These are phyloP conservation scores for Rhynchosporium secalis DNA, from an alignment of 2,329 filamentous ascomycete species.

Conservation along the genomic window DNA sequence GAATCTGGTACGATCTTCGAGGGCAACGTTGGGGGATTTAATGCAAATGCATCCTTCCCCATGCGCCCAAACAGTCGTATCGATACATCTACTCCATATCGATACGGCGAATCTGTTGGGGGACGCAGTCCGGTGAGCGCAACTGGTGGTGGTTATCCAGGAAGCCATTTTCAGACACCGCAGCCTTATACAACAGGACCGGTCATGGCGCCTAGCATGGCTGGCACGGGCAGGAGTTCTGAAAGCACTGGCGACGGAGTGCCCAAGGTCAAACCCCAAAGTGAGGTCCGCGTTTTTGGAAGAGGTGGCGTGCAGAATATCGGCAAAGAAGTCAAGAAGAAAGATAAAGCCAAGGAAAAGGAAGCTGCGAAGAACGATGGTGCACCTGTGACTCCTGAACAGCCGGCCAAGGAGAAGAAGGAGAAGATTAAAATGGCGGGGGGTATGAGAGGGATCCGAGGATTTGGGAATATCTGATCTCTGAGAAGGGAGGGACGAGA, in stretches of 20 bases:
- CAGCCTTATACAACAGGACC: slow-evolving; percentile 12
- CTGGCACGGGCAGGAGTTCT: slow-evolving; percentile 2
- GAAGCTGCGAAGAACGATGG: slow-evolving; percentile 22
- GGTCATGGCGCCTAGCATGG: background rate
- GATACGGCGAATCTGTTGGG: background rate
- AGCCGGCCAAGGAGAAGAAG: slow-evolving; percentile 17
- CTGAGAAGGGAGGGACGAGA: background rate
- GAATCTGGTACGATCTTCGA: slow-evolving; percentile 11
- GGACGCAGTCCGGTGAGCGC: slow-evolving; percentile 1
- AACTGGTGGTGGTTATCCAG: slow-evolving; percentile 2
- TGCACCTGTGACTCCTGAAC: background rate
- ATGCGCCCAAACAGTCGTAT: background rate
- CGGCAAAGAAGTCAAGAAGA: slow-evolving; percentile 40
- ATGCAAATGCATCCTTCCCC: background rate
- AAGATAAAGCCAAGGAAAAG: slow-evolving; percentile 18
- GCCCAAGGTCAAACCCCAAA: slow-evolving; percentile 18
- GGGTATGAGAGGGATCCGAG: slow-evolving; percentile 13
- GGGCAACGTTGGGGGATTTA: background rate
- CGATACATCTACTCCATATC: slow-evolving; percentile 5
- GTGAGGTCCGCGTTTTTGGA: slow-evolving; percentile 22
- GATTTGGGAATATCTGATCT: slow-evolving; percentile 9
- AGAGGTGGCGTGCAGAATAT: slow-evolving; percentile 52
- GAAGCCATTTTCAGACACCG: slow-evolving; percentile 15
- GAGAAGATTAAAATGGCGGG: background rate
- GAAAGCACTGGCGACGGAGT: slow-evolving; percentile 11